A percentile compares a stretch with the other conserved stretches of the same genome.
These are phyloP conservation scores for Paramecium sonneborni DNA, from an alignment of 73 alveolate species.

Conservation along the genomic window DNA sequence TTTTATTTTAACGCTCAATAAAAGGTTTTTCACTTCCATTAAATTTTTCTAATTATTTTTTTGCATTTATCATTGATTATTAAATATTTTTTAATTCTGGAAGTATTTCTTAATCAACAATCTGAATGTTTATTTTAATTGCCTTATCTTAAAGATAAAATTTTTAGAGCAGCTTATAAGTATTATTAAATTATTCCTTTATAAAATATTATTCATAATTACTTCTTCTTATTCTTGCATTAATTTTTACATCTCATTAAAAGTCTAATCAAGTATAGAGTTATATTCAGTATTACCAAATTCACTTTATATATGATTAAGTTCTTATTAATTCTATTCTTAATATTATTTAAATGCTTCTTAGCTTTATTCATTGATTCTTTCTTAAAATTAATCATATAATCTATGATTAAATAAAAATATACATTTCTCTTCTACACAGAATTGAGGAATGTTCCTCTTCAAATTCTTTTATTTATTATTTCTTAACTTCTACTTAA, in stretches of 20 bases:
- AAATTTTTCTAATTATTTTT: background rate
- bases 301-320: background rate
- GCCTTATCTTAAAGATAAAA: background rate
- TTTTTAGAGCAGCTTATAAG: background rate
- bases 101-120: conserved; percentile 25
- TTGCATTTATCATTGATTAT: background rate
- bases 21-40: background rate
- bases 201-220: background rate
- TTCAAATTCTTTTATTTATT: conserved; percentile 38
- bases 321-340: conserved; percentile 9
- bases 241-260: background rate
- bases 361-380: background rate
- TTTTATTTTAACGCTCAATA: background rate
- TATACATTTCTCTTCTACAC: background rate
- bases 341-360: conserved; percentile 29
- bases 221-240: conserved; percentile 11
- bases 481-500: conserved; percentile 29
- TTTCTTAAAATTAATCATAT: conserved; percentile 15
- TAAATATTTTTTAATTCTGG: conserved; percentile 26
- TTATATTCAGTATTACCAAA: background rate
- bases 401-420: background rate
- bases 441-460: background rate
- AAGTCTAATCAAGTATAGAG: background rate
- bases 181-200: conserved; percentile 49
- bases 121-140: background rate